Conservation (phyloP, 176 grass and related monocot genomes). For the Hordeum vulgare region MorexV3_pseudomolecules_assembly NC_058519.1:559371481-559371980, state of each 20-base stretch:
- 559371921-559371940: constrained; percentile 26
- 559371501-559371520: constrained; percentile 40
- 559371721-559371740: constrained; percentile 6
- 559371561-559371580: not conserved
- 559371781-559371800: not conserved
- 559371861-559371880: not conserved
- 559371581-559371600: not conserved
- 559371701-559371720: constrained; percentile 1
- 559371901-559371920: constrained; percentile 13
- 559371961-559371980: not conserved
- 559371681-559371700: not conserved
- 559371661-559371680: not conserved
- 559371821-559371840: constrained; percentile 11
- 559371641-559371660: not conserved
- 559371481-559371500: constrained; percentile 83
- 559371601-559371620: not conserved
- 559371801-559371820: not conserved
- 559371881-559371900: constrained; percentile 7
- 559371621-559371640: not conserved
- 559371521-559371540: not conserved
- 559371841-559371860: not conserved
- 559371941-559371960: constrained; percentile 23
- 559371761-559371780: not conserved
- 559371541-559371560: not conserved
- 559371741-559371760: not conserved